Conservation (phyloP, 2,329 filamentous ascomycete genomes). For the Nigrospora oryzae region DNA sequence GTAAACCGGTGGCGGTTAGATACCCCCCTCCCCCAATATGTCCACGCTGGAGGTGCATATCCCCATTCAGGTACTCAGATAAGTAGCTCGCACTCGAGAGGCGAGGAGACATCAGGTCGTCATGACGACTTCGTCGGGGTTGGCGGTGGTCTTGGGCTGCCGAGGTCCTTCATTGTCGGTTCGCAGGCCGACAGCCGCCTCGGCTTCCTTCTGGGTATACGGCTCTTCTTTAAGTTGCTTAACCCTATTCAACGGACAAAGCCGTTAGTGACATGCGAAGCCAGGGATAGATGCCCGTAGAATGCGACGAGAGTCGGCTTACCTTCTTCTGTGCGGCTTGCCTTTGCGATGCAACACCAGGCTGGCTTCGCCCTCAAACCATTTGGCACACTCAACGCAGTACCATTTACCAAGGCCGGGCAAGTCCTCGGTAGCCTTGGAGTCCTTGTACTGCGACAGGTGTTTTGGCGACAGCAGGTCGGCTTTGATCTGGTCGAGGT, state of each 20-base stretch:
- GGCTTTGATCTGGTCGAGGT: constrained; percentile 84
- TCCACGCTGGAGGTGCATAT: no score
- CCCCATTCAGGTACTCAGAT: no score
- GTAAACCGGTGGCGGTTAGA: no score
- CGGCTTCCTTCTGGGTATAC: constrained; percentile 78
- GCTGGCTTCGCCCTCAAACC: constrained; percentile 81
- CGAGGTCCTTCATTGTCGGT: constrained; percentile 52
- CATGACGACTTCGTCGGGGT: constrained; percentile 30
- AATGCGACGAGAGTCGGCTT: constrained; percentile 9
- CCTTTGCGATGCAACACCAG: constrained; percentile 69
- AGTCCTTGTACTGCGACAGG: constrained; percentile 67
- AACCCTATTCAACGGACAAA: constrained; percentile 42
- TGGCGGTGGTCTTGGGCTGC: constrained; percentile 13
- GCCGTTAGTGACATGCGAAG: no score
- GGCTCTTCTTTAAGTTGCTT: constrained; percentile 77
- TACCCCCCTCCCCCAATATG: no score
- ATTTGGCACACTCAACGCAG: constrained; percentile 90
- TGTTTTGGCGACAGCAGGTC: constrained; percentile 76
- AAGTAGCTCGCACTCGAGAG: no score
- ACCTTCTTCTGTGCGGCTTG: constrained; percentile 92
- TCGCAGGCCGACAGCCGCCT: constrained; percentile 66
- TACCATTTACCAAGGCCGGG: constrained; percentile 81
- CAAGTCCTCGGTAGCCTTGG: constrained; percentile 76
- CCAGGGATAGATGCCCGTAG: no score
- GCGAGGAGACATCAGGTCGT: constrained; percentile 14